Evolutionary conservation across 129 eudicot genomes (phyloP), one percentile per base, ranked within the genome.

Genomic region (Escallonia herrerae): DNA sequence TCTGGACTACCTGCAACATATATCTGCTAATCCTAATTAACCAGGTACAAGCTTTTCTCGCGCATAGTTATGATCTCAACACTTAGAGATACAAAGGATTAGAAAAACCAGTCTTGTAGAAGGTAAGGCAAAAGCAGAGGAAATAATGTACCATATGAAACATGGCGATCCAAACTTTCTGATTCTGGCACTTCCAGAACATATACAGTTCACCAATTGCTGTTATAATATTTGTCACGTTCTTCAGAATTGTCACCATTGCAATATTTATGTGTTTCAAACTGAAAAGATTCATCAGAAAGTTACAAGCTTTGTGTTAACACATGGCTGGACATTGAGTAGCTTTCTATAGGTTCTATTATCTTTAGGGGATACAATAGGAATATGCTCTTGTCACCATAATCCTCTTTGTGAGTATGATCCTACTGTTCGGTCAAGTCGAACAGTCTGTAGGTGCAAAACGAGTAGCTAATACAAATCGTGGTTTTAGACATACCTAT

Each of bases 181-280:
- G 82, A 76, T 69, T 85, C 75, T 88, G 96, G 45, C 69, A 79
- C 75, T 85, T 88, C 50, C 76, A 86, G 70, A 88, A 88, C n/a
- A 88, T 64, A 72, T 84, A 88, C 45, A 74, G 49, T 77, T 88
- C 96, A 52, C 96, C 96, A 76, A 85, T 62, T 63, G 96, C 96
- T 65, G 96, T 88, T 61, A 88, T 44, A 63, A 88, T 85, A 77
- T 88, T 88, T 73, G 96, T 88, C 84, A 84, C 56, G 15, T 88
- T 88, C 87, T 88, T 88, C 85, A 88, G 72, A 76, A 88, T 85
- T 33, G 96, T 88, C 71, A 84, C 96, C 96, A 85, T 84, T 51
- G 93, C 96, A 80, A 88, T 78, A 71, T 88, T 88, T 75, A 84
- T 88, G 83, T 80, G 66, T 79, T 84, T 88, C 80, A 88, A 80